Evolutionary conservation across 495 filamentous ascomycete genomes (phyloP), one percentile per base, ranked within the genome.

Genomic region (Rhizodiscina lignyota): DNA sequence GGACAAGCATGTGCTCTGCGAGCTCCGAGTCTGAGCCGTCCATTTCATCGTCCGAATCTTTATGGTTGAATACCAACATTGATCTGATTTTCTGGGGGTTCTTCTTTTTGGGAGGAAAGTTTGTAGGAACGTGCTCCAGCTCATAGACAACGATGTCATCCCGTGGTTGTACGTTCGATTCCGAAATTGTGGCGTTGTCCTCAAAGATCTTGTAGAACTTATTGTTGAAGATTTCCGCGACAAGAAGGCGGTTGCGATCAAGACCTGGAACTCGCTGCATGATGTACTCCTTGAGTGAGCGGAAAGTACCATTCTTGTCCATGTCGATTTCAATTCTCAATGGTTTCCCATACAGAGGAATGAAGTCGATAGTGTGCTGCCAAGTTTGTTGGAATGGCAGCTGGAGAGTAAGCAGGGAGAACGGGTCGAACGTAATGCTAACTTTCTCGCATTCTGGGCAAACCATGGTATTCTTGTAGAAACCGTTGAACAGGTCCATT

Each of bases 341-440:
- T 0, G 83, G 79, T n/a, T 44, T 50, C 5, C 61, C 56, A 34
- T 74, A 66, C 5, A 87, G 58, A 5, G 82, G 79, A 38, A 78
- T 76, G 56, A 75, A 93, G 40, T 64, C 74, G 33, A 96, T 60
- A 2, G 70, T 60, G 38, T 77, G 74, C 35, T 57, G 66, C 74
- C 81, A 89, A 16, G 78, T 60, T 35, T 74, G 80, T 45, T 84
- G 76, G 38, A 92, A 69, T 0, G 89, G 91, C 21, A 97, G 60
- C 38, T 89, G 91, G 18, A 97, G 60, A 0, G 91, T 94, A 21
- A 96, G 56, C 38, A 84, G 89, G 60, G 82, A 94, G 67, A 92
- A 97, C 2, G 89, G 89, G 58, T 97, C 89, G 45, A 97, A 96
- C 3, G 89, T 97, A 42, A 97, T 94, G 66, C 84, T 93, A 57